Base-by-base conservation (phyloP, 176 grass and related monocot species). In the Tuctoria greenei region DNA sequence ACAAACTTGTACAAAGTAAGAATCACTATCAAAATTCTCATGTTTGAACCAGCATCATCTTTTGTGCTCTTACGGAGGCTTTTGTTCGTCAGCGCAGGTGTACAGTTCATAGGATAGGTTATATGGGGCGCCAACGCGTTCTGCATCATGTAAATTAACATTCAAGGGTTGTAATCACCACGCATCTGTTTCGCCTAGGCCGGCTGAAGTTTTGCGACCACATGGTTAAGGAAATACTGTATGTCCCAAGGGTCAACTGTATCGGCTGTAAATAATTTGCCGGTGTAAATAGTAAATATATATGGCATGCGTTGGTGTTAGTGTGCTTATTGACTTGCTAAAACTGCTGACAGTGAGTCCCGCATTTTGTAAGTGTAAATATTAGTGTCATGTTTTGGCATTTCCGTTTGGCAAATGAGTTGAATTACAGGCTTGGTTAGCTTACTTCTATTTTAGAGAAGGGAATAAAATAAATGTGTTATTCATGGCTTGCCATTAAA, bases 61-160 rank as follows among this genome's bases (percentile, higher is more conserved):
- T 38, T 1, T 4, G n/a, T 74, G 25, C 67, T 81, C 31, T 69
- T 63, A 79, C 36, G 10, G 16, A 66, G 24, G 40, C 45, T 69
- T 66, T 83, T 27, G 67, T 88, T 38, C 16, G 17, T 81, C 64
- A 40, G 45, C 9, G 67, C 87, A 71, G 83, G 50, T 76, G 69
- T 84, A 88, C 74, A 81, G 68, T 42, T 66, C 8, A 56, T 78
- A 28, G 66, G 42, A 73, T 80, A 77, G 79, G 77, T 86, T 86
- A 64, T 78, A 73, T 86, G 58, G 54, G 60, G 51, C 64, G 6
- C 39, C 55, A n/a, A 59, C 61, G 52, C 69, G 63, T 67, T 80
- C 70, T 66, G 66, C 38, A 80, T 20, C 66, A 81, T 66, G 62
- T 87, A 82, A 78, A 82, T 71, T 72, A 60, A 62, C 41, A 85